phyloP scores from a whole-genome alignment of 495 filamentous ascomycete species.

The Trichoderma orchidacearum region DNA sequence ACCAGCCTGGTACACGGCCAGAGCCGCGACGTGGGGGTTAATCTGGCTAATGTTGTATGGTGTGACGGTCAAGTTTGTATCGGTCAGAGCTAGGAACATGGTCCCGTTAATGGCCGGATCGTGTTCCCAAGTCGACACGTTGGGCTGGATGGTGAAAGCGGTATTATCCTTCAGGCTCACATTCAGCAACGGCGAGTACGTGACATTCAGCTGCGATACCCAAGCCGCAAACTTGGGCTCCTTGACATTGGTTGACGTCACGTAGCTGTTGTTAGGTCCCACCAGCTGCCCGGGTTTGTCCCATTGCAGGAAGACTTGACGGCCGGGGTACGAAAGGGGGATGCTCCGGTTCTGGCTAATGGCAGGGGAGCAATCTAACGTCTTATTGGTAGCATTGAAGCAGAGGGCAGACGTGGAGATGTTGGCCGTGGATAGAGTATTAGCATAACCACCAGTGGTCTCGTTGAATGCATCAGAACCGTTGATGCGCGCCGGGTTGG shows the following conservation, averaged over 20 bases:
- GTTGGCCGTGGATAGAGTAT: slow-evolving; percentile 19
- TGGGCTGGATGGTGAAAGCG: slow-evolving; percentile 61
- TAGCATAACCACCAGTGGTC: slow-evolving; percentile 33
- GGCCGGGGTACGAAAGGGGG: slow-evolving; percentile 65
- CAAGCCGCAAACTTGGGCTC: slow-evolving; percentile 56
- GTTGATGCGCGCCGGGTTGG: slow-evolving; percentile 51
- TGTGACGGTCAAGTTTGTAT: slow-evolving; percentile 51
- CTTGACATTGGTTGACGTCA: slow-evolving; percentile 47
- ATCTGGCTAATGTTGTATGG: slow-evolving; percentile 64
- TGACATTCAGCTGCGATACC: slow-evolving; percentile 75
- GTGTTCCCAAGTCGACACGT: slow-evolving; percentile 42
- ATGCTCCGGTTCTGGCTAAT: slow-evolving; percentile 52
- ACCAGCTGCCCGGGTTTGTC: slow-evolving; percentile 53
- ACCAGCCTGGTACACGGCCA: slow-evolving; percentile 69
- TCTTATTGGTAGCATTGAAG: slow-evolving; percentile 32
- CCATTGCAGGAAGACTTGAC: slow-evolving; percentile 58
- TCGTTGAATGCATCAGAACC: slow-evolving; percentile 41
- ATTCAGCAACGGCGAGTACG: slow-evolving; percentile 55
- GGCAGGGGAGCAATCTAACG: slow-evolving; percentile 41
- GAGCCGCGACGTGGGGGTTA: slow-evolving; percentile 65
- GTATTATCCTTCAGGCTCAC: slow-evolving; percentile 27
- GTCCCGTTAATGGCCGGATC: slow-evolving; percentile 67
- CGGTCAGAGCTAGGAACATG: slow-evolving; percentile 67
- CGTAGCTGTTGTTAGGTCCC: slow-evolving; percentile 72
- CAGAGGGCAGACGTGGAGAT: slow-evolving; percentile 24